These are phyloP conservation scores for Penicillium parvum DNA, from an alignment of 495 filamentous ascomycete genomes.

Conservation along the genomic window DNA sequence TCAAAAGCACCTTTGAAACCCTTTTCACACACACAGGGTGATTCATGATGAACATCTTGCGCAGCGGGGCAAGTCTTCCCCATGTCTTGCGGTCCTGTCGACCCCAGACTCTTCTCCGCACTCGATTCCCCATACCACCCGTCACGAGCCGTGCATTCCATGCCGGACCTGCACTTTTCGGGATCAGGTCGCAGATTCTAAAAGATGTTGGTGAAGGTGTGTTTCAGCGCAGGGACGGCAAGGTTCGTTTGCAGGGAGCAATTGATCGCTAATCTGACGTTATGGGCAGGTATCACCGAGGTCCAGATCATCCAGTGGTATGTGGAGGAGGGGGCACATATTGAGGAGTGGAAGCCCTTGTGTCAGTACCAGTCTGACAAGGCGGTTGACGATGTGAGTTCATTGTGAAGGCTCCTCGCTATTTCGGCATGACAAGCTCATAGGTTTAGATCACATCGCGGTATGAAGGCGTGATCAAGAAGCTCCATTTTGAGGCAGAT, in stretches of 20 bases:
- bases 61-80: slow-evolving; percentile 25
- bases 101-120: slow-evolving; percentile 29
- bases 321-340: slow-evolving; percentile 88
- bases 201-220: slow-evolving; percentile 96
- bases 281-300: slow-evolving; percentile 79
- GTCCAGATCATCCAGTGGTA: slow-evolving; percentile 99
- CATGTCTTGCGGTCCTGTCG: slow-evolving; percentile 24
- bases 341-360: slow-evolving; percentile 96
- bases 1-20: not conserved
- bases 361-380: slow-evolving; percentile 99
- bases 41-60: slow-evolving; percentile 35
- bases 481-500: slow-evolving; percentile 89
- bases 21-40: slow-evolving; percentile 4
- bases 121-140: slow-evolving; percentile 19
- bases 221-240: slow-evolving; percentile 3
- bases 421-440: slow-evolving; percentile 11
- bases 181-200: slow-evolving; percentile 80
- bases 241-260: too few relatives aligned
- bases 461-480: slow-evolving; percentile 94
- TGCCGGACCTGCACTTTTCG: slow-evolving; percentile 49
- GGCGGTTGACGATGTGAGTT: slow-evolving; percentile 80
- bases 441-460: slow-evolving; percentile 74
- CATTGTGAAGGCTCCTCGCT: not conserved
- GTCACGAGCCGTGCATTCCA: slow-evolving; percentile 53
- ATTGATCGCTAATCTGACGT: too few relatives aligned